Evolutionary conservation across 148 eudicot genomes (phyloP).

Genomic region (Arctostaphylos glauca): DNA sequence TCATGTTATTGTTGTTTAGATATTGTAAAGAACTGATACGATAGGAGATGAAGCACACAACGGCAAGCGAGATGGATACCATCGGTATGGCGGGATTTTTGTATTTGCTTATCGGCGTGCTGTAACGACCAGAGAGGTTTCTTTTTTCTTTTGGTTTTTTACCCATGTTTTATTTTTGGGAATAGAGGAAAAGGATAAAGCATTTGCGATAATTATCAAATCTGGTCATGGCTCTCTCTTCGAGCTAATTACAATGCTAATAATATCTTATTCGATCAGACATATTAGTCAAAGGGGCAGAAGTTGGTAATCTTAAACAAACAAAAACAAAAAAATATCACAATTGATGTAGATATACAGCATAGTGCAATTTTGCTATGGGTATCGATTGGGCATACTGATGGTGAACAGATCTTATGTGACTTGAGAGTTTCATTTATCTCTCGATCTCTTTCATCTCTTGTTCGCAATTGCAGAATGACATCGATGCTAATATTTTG

Average conservation of each 20-base stretch:
- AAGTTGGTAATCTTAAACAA: neutral
- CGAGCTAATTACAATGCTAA: neutral
- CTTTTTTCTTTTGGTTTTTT: neutral
- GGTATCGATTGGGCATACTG: too few relatives aligned
- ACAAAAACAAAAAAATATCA: neutral
- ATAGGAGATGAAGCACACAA: neutral
- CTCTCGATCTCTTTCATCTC: too few relatives aligned
- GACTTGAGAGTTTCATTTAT: too few relatives aligned
- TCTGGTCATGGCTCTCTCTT: neutral
- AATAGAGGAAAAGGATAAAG: neutral
- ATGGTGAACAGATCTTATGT: too few relatives aligned
- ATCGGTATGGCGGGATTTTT: neutral
- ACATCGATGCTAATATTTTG: too few relatives aligned
- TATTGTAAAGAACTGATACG: constrained; percentile 19
- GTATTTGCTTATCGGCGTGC: neutral
- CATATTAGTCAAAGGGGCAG: neutral
- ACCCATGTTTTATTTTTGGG: neutral
- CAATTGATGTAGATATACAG: too few relatives aligned
- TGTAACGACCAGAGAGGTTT: neutral
- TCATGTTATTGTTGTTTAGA: neutral
- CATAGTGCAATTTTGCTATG: too few relatives aligned
- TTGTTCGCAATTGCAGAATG: too few relatives aligned
- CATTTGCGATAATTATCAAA: neutral
- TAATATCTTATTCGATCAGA: neutral
- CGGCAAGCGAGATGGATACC: neutral